Evolutionary conservation across 176 grass and related monocot genomes (phyloP), one percentile per base, ranked within the genome.

Genomic region (Eleusine indica): DNA sequence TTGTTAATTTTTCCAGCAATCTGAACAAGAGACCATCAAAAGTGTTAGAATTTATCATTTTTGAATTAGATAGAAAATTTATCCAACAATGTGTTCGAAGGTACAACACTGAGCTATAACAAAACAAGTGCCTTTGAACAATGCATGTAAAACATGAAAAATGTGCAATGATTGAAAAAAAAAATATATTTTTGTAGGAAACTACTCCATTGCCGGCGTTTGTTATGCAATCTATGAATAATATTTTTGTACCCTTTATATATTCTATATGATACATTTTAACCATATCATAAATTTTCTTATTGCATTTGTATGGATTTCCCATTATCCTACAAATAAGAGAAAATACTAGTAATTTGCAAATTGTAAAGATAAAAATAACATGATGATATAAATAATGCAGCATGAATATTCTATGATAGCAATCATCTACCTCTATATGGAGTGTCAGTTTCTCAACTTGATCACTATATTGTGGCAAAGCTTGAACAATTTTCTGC

Each of bases 1-100:
- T 47, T 93, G 64, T 96, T 95, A 43, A 98, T 87, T 90, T 95
- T 98, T 78, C 87, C 93, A 71, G 96, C 96, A 96, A 98, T 98
- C 93, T 98, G 83, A 71, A 82, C n/a, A 79, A 83, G 48, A 79
- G 29, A 39, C 48, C 75, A 48, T 58, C 0, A 21, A 54, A 81
- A 67, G 51, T 41, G 46, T 84, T 39, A 47, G 32, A 54, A 38
- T 9, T 29, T 76, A 81, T 89, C 37, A 39, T 63, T 71, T 79
- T 66, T 10, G 65, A 65, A 62, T 38, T 77, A 15, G 11, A 77
- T 44, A 53, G 43, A 68, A 63, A 65, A 42, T 40, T 13, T 66
- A 69, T 1, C 3, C 53, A 66, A 81, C 22, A 7, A 37, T 10
- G 5, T 53, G 5, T n/a, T 73, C 17, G 42, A 42, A 78, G 70